phyloP scores from a whole-genome alignment of 2,329 filamentous ascomycete genomes.

The Chaetomiaceae sp. region DNA sequence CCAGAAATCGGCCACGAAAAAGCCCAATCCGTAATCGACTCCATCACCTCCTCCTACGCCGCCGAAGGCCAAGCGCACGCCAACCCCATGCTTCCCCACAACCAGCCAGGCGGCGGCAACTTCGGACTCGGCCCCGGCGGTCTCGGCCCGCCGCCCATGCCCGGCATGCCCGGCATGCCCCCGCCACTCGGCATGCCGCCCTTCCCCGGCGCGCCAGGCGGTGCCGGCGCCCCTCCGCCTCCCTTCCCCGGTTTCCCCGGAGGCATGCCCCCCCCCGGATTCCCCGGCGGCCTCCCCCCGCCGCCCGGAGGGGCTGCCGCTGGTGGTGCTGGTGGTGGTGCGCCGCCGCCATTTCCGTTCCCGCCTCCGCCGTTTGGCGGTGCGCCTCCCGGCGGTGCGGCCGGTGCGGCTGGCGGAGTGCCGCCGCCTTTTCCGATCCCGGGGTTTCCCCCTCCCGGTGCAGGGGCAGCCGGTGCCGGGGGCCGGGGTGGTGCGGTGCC shows the following conservation, averaged over 20 bases:
- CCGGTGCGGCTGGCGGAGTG: background rate
- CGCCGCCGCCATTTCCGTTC: slow-evolving; percentile 11
- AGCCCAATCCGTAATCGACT: slow-evolving; percentile 96
- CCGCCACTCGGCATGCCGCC: slow-evolving; percentile 34
- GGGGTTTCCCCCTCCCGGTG: slow-evolving; percentile 10
- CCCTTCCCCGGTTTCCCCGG: slow-evolving; percentile 37
- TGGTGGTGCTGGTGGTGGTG: slow-evolving; percentile 15
- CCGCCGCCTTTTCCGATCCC: slow-evolving; percentile 32
- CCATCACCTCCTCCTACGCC: slow-evolving; percentile 92
- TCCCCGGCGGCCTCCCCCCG: too few relatives aligned
- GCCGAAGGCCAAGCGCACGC: slow-evolving; percentile 83
- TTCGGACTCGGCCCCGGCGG: slow-evolving; percentile 48
- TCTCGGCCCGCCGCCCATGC: too few relatives aligned
- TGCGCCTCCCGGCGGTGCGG: slow-evolving; percentile 29
- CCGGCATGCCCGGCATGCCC: slow-evolving; percentile 39
- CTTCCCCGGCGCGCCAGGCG: too few relatives aligned
- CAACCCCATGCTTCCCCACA: slow-evolving; percentile 76
- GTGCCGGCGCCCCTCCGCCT: background rate
- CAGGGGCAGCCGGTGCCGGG: background rate
- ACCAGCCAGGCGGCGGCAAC: slow-evolving; percentile 55
- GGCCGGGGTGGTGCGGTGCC: slow-evolving; percentile 30
- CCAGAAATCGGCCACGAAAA: slow-evolving; percentile 97
- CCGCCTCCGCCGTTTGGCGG: slow-evolving; percentile 32
- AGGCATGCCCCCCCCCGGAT: slow-evolving; percentile 16
- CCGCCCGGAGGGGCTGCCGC: slow-evolving; percentile 47